A percentile compares a stretch with the other conserved stretches of the same genome.
These are phyloP conservation scores for Colletotrichum tamarilloi DNA, from an alignment of 2,329 filamentous ascomycete genomes.

Conservation along the genomic window DNA sequence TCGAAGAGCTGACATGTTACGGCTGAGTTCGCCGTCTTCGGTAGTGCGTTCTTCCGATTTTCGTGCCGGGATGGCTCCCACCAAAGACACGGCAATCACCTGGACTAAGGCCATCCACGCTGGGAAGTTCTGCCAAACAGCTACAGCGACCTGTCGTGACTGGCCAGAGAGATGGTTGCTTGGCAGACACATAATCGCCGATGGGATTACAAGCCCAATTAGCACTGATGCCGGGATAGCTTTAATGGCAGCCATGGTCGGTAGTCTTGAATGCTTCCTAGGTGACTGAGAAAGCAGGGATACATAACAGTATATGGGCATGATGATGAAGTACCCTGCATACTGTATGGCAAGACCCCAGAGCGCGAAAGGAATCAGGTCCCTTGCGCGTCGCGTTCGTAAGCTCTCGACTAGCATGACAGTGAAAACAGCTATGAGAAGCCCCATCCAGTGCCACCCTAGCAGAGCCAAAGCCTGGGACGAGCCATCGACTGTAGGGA, in stretches of 20 bases:
- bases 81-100: background rate
- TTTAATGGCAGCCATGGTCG: background rate
- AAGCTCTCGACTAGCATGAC: constrained; percentile 1
- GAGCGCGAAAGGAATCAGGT: background rate
- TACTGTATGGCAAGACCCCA: constrained; percentile 12
- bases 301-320: constrained; percentile 3
- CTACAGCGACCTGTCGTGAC: background rate
- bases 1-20: background rate
- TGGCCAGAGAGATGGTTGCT: background rate
- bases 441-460: constrained; percentile 5
- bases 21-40: background rate
- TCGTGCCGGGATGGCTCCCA: background rate
- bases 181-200: background rate
- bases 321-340: constrained; percentile 1
- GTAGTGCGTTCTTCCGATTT: background rate
- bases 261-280: background rate
- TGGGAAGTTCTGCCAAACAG: constrained; percentile 2
- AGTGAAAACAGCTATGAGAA: background rate
- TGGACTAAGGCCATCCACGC: background rate
- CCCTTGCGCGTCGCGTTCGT: background rate
- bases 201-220: background rate
- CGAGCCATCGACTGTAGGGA: background rate
- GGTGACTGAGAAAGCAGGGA: background rate
- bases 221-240: background rate
- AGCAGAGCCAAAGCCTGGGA: background rate